phyloP scores from a whole-genome alignment of 2,329 filamentous ascomycete genomes.

The Fusarium sp. region DNA sequence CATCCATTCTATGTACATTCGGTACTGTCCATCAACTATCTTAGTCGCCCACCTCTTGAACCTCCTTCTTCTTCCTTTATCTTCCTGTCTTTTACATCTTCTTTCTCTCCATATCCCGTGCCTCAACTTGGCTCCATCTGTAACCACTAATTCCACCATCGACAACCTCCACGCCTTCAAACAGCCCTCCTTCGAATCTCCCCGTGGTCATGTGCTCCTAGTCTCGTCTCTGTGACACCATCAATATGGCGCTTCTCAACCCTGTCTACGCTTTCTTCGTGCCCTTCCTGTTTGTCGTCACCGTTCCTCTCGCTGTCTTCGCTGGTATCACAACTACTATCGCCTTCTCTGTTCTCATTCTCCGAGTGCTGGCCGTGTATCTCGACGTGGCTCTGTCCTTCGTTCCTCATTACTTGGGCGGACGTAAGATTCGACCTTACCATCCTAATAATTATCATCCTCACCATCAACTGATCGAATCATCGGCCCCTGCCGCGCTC shows the following conservation, averaged over 20 bases:
- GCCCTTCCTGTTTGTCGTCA: slow-evolving; percentile 71
- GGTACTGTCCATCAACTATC: slow-evolving; percentile 14
- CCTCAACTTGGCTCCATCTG: neutral
- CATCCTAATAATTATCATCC: slow-evolving; percentile 32
- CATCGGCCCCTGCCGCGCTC: slow-evolving; percentile 6
- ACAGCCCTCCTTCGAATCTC: slow-evolving; percentile 1
- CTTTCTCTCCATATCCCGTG: neutral
- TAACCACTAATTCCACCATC: slow-evolving; percentile 8
- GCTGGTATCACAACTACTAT: slow-evolving; percentile 72
- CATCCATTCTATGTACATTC: slow-evolving; percentile 5
- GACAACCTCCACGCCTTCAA: slow-evolving; percentile 6
- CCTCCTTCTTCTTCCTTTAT: slow-evolving; percentile 1
- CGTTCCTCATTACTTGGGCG: slow-evolving; percentile 64
- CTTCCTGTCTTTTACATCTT: neutral
- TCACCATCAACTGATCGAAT: slow-evolving; percentile 22
- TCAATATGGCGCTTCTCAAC: slow-evolving; percentile 63
- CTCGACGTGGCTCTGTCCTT: slow-evolving; percentile 70
- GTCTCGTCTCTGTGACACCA: slow-evolving; percentile 22
- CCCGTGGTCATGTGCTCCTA: slow-evolving; percentile 38
- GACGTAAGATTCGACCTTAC: slow-evolving; percentile 49
- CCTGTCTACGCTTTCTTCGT: slow-evolving; percentile 67
- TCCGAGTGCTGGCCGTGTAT: slow-evolving; percentile 71
- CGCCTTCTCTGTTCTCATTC: slow-evolving; percentile 69
- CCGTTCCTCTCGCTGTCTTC: slow-evolving; percentile 71
- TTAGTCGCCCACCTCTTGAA: slow-evolving; percentile 5